These are phyloP conservation scores for Colletotrichum orbiculare DNA, from an alignment of 2,329 filamentous ascomycete genomes.

Conservation along the genomic window DNA sequence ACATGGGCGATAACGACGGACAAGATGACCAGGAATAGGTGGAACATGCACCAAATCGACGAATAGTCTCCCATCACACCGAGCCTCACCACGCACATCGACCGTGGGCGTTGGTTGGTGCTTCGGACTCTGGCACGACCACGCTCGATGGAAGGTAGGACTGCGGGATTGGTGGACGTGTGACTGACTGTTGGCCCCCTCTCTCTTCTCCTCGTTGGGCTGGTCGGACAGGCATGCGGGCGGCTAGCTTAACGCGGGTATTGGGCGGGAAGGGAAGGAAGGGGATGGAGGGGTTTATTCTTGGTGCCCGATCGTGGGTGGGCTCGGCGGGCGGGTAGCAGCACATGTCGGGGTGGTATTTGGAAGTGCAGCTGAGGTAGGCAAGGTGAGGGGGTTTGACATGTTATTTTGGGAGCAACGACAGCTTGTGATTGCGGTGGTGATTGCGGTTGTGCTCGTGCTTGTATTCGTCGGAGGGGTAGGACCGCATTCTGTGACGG, in stretches of 20 bases:
- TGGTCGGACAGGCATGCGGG: background rate
- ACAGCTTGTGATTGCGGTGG: background rate
- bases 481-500: no score
- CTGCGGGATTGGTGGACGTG: no score
- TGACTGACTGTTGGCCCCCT: no score
- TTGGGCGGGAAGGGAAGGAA: slow-evolving; percentile 16
- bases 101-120: no score
- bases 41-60: no score
- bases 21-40: no score
- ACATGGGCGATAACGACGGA: no score
- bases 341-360: slow-evolving; percentile 17
- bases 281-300: background rate
- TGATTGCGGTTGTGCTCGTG: background rate
- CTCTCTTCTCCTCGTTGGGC: no score
- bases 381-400: background rate
- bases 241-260: slow-evolving; percentile 28
- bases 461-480: background rate
- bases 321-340: slow-evolving; percentile 20
- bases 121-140: no score
- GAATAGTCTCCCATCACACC: no score
- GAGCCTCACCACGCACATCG: no score
- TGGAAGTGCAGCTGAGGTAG: slow-evolving; percentile 7
- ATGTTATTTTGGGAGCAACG: slow-evolving; percentile 12
- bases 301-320: slow-evolving; percentile 30
- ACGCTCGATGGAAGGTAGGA: no score